Conservation (phyloP, 495 filamentous ascomycete species). For the Geopyxis carbonaria region DNA sequence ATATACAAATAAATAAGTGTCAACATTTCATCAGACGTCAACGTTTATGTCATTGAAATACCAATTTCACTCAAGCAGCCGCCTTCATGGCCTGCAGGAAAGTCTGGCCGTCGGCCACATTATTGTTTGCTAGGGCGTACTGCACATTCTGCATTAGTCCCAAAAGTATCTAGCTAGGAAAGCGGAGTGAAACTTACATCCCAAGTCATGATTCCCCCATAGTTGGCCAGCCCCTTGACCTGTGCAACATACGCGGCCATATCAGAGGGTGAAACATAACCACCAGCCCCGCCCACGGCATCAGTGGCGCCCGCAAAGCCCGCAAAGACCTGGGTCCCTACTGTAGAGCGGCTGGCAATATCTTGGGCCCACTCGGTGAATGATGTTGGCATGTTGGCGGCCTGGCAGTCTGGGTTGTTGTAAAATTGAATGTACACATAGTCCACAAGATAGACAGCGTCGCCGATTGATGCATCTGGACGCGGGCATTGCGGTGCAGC, state of each 20-base stretch:
- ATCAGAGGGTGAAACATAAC: not conserved
- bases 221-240: constrained; percentile 1
- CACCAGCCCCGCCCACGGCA: not conserved
- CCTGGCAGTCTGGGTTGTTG: constrained; percentile 25
- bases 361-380: not conserved
- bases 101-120: no score
- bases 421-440: constrained; percentile 33
- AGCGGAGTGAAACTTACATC: no score
- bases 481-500: constrained; percentile 33
- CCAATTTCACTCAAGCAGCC: no score
- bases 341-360: not conserved
- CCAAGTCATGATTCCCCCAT: constrained; percentile 1
- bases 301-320: not conserved
- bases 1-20: no score
- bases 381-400: not conserved
- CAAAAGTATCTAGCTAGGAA: no score
- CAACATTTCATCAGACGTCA: no score
- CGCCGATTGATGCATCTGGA: constrained; percentile 31
- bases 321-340: constrained; percentile 1
- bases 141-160: no score
- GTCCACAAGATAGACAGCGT: constrained; percentile 26
- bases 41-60: no score
- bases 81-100: no score
- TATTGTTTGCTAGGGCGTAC: no score
- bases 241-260: not conserved